phyloP scores from a whole-genome alignment of 169 alveolate genomes.

The Theileria orientalis region DNA sequence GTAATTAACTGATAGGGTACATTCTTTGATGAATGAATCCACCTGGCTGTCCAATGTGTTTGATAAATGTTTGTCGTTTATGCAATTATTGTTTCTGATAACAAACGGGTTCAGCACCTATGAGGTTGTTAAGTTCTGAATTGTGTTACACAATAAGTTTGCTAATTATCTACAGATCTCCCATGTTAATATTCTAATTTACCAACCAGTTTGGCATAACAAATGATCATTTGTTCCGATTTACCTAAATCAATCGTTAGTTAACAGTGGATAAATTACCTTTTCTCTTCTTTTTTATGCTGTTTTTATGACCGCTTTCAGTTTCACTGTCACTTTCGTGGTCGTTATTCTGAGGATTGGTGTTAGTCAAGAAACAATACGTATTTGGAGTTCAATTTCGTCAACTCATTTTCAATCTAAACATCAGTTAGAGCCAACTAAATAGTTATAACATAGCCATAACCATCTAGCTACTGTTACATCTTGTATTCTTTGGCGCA shows the following conservation, averaged over 20 bases:
- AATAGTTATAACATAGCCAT: too few relatives aligned
- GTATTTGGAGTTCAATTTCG: background rate
- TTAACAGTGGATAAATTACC: background rate
- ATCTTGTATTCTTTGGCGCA: constrained; percentile 10
- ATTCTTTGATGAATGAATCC: background rate
- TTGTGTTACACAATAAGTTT: too few relatives aligned
- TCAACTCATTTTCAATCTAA: constrained; percentile 14
- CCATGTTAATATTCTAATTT: background rate
- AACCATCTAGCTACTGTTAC: too few relatives aligned
- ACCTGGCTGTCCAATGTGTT: background rate
- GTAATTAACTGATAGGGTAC: background rate
- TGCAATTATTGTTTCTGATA: constrained; percentile 2
- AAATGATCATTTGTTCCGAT: too few relatives aligned
- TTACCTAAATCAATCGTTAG: too few relatives aligned
- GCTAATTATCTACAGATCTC: too few relatives aligned
- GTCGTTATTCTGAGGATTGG: background rate
- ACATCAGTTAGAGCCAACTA: background rate
- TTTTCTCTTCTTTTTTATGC: constrained; percentile 1
- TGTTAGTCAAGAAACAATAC: background rate
- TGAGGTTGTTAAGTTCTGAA: too few relatives aligned
- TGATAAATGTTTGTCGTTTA: constrained; percentile 21
- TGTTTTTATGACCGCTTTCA: background rate
- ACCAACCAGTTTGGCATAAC: constrained; percentile 18
- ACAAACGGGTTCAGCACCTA: constrained; percentile 18
- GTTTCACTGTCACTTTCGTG: constrained; percentile 1